Conservation (phyloP, 805 yeast species). For the Yamadazyma philogaea region DNA sequence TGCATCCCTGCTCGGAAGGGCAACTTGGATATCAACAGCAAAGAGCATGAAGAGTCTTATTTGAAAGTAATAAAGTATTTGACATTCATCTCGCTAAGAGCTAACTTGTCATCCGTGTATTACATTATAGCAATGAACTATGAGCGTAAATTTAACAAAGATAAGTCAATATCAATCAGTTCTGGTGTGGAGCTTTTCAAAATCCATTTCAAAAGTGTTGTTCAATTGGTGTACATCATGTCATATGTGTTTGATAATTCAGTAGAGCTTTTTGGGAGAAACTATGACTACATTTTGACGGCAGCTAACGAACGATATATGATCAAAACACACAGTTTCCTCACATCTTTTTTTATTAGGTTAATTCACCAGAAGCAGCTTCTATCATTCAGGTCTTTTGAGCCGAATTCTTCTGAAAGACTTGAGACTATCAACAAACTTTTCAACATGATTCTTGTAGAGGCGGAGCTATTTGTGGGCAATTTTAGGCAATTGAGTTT, state of each 20-base stretch:
- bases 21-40: conserved; percentile 16
- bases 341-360: conserved; percentile 38
- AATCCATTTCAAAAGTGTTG: conserved; percentile 38
- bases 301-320: conserved; percentile 36
- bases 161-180: conserved; percentile 28
- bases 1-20: conserved; percentile 29
- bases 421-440: conserved; percentile 31
- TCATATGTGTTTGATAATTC: conserved; percentile 41
- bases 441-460: conserved; percentile 30
- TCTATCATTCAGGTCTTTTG: conserved; percentile 21
- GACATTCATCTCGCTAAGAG: conserved; percentile 35
- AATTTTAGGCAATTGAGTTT: conserved; percentile 36
- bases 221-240: conserved; percentile 42
- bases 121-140: conserved; percentile 41
- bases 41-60: conserved; percentile 26
- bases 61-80: conserved; percentile 36
- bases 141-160: conserved; percentile 29
- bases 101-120: conserved; percentile 40
- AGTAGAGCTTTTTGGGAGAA: conserved; percentile 39
- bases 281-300: conserved; percentile 37
- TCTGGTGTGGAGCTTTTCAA: conserved; percentile 43
- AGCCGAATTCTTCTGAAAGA: conserved; percentile 18
- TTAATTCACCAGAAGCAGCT: conserved; percentile 36
- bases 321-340: conserved; percentile 40
- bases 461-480: conserved; percentile 43